Evolutionary conservation across 345 rosid genomes (phyloP).

Genomic region (Eutrema japonicum): DNA sequence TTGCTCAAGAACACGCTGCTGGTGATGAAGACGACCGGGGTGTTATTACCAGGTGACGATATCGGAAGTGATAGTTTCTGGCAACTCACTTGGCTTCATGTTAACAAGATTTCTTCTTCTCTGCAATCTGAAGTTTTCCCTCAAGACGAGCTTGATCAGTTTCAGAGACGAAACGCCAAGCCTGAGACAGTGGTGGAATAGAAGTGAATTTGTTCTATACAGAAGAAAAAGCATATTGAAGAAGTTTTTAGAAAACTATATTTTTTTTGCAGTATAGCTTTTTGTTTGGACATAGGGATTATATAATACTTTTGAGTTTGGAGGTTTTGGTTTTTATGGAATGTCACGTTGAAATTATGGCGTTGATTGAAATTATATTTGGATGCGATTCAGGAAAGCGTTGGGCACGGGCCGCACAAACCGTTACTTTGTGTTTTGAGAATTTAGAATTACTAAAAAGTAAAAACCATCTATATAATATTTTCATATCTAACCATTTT

Average conservation of each 20-base stretch:
- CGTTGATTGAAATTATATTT: background rate
- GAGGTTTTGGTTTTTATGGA: constrained; percentile 8
- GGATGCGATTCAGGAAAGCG: too few relatives aligned
- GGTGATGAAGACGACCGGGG: constrained; percentile 68
- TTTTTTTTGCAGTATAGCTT: constrained; percentile 42
- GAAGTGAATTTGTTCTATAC: constrained; percentile 33
- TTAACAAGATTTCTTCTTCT: constrained; percentile 61
- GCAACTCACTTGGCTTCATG: constrained; percentile 76
- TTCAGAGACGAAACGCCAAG: constrained; percentile 51
- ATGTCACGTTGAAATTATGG: constrained; percentile 23
- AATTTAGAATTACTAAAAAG: too few relatives aligned
- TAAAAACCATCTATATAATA: too few relatives aligned
- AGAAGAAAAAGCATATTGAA: constrained; percentile 32
- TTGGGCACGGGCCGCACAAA: too few relatives aligned
- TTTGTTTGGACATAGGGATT: constrained; percentile 31
- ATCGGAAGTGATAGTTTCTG: constrained; percentile 73
- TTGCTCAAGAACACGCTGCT: constrained; percentile 70
- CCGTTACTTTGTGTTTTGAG: too few relatives aligned
- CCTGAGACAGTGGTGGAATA: constrained; percentile 21
- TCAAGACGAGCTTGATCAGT: constrained; percentile 53
- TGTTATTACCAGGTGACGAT: constrained; percentile 59
- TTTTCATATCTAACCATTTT: too few relatives aligned
- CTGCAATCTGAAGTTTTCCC: constrained; percentile 66
- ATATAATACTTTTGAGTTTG: constrained; percentile 20
- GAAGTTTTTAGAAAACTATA: background rate